These are phyloP conservation scores for Penicillium hesseltinei DNA, from an alignment of 2,329 filamentous ascomycete species.

Conservation along the genomic window DNA sequence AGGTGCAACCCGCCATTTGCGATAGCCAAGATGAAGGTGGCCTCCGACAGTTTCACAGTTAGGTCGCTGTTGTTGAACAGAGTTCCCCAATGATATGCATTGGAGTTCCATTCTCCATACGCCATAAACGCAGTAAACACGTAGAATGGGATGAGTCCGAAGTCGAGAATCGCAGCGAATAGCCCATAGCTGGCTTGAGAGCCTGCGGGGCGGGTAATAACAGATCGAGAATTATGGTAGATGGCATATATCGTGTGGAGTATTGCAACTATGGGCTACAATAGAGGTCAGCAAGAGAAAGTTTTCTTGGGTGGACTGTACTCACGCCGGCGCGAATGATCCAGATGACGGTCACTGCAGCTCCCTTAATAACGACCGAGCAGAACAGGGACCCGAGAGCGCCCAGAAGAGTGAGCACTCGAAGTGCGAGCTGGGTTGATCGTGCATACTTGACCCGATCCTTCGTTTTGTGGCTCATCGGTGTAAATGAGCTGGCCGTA, in stretches of 20 bases:
- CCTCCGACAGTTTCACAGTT: constrained; percentile 61
- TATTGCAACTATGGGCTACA: constrained; percentile 71
- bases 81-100: constrained; percentile 62
- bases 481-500: constrained; percentile 56
- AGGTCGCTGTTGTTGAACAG: constrained; percentile 58
- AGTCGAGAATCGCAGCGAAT: constrained; percentile 74
- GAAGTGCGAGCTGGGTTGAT: constrained; percentile 65
- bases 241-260: constrained; percentile 73
- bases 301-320: constrained; percentile 5
- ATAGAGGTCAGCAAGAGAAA: constrained; percentile 4
- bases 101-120: constrained; percentile 49
- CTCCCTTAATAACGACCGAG: constrained; percentile 71
- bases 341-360: constrained; percentile 66
- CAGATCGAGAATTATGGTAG: constrained; percentile 72
- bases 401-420: constrained; percentile 65
- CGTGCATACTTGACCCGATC: constrained; percentile 67
- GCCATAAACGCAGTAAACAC: constrained; percentile 58
- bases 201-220: constrained; percentile 68
- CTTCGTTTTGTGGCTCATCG: constrained; percentile 70
- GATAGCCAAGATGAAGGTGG: constrained; percentile 67
- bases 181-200: constrained; percentile 87
- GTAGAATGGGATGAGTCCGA: constrained; percentile 63
- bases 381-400: constrained; percentile 71
- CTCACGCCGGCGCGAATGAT: constrained; percentile 74
- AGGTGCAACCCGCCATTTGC: constrained; percentile 66